Conservation (phyloP, 2,329 filamentous ascomycete species). For the Fusarium subtropicale region DNA sequence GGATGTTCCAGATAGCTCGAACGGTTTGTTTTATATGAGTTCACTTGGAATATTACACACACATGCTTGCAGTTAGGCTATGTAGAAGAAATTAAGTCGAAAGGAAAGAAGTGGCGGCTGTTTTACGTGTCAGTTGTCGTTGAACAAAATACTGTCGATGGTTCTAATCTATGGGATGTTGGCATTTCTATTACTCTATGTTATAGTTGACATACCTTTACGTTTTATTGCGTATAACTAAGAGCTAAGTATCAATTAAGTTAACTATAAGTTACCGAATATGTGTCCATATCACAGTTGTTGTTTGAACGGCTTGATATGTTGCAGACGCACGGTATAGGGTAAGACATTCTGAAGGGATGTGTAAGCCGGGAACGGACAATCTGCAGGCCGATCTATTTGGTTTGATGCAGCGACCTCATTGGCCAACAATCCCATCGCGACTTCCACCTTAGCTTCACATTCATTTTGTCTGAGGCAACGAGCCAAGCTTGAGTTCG, state of each 20-base stretch:
- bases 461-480: conserved; percentile 29
- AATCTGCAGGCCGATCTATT: conserved; percentile 37
- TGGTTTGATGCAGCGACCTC: conserved; percentile 16
- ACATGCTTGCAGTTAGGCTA: neutral
- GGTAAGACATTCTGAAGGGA: conserved; percentile 12
- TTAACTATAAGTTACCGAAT: neutral
- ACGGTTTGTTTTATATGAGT: neutral
- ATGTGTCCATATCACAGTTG: too few relatives aligned
- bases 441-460: conserved; percentile 35
- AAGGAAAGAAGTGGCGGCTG: neutral
- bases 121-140: neutral
- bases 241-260: neutral
- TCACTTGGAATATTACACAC: neutral
- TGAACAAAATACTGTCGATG: neutral
- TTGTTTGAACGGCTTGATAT: neutral
- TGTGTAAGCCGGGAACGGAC: conserved; percentile 38
- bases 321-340: neutral
- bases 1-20: neutral
- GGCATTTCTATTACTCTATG: neutral
- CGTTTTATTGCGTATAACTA: too few relatives aligned
- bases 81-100: neutral
- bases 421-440: conserved; percentile 43
- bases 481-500: conserved; percentile 18
- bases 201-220: too few relatives aligned
- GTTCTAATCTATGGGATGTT: neutral